Base-by-base conservation (phyloP, 495 filamentous ascomycete species). In the Zalerion maritima region DNA sequence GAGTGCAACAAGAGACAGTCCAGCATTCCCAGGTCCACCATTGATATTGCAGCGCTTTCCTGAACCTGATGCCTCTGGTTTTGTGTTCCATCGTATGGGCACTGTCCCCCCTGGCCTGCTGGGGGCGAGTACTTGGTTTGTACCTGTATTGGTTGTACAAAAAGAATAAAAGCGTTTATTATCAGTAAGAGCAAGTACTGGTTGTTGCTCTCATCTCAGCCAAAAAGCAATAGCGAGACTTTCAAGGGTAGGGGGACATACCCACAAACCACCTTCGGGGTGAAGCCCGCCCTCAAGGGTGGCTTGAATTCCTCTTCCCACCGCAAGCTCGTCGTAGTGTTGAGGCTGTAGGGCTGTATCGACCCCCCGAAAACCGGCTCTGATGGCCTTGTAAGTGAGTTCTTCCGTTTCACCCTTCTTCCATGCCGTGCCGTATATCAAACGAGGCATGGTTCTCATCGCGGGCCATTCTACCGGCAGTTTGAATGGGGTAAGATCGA, bases 341-440 rank as follows among this genome's bases (percentile, higher is more conserved):
- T 65, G 65, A 9, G 80, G 79, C 43, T 86, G 81, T 26, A 76
- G 78, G 4, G 80, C 81, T 0, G 80, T 86, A 42, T 91, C 82
- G 30, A 87, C 56, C 11, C 62, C 80, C 5, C 68, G 61, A 46
- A 89, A 91, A 5, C 82, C 82, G 8, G 70, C 52, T 29, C 63
- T 58, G 37, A 91, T 43, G 14, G 82, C 82, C 39, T 64, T 54
- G 41, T 74, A 62, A 15, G 86, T 79, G 1, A 84, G 61, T 20
- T 71, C 62, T 12, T 67, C 60, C 1, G 77, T 83, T 16, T 50
- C 52, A 2, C 74, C 72, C 46, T 81, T 79, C 54, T 87, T 86
- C 82, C 81, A 87, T n/a, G 82, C 82, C 5, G 81, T 86, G 24
- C 81, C 82, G 43, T 91, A 91, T 32, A 89, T 49, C 36, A 84